phyloP scores from a whole-genome alignment of 345 rosid genomes.

The Iberis pinnata region DNA sequence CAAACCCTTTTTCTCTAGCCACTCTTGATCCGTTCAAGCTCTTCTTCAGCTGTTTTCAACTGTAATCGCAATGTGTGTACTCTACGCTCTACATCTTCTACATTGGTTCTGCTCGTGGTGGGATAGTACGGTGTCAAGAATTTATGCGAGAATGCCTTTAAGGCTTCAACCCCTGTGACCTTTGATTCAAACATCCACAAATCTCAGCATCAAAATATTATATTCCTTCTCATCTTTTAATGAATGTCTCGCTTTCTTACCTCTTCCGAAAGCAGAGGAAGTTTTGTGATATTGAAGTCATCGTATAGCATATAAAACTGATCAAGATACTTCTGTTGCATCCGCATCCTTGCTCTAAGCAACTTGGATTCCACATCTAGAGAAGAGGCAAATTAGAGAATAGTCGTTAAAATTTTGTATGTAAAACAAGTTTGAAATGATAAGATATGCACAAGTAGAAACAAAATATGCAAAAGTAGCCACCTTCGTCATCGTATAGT shows the following conservation, averaged over 20 bases:
- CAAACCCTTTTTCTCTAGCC: conserved; percentile 42
- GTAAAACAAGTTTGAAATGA: background rate
- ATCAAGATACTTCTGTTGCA: conserved; percentile 97
- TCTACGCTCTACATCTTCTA: conserved; percentile 55
- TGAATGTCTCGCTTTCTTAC: conserved; percentile 31
- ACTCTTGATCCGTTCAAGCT: conserved; percentile 53
- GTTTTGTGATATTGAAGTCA: conserved; percentile 92
- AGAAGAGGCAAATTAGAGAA: conserved; percentile 14
- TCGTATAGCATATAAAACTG: conserved; percentile 97
- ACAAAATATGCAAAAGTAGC: background rate
- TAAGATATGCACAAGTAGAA: background rate
- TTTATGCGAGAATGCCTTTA: conserved; percentile 58
- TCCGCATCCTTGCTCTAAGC: conserved; percentile 87
- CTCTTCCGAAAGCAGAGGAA: conserved; percentile 95
- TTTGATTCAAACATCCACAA: conserved; percentile 26
- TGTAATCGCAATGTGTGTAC: conserved; percentile 43
- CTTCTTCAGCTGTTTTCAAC: conserved; percentile 63
- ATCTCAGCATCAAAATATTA: no score
- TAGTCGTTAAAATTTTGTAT: background rate
- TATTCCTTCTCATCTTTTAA: conserved; percentile 3
- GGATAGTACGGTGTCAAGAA: conserved; percentile 64
- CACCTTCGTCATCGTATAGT: conserved; percentile 83
- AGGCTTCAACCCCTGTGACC: conserved; percentile 96
- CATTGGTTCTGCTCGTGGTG: conserved; percentile 30
- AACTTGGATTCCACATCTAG: conserved; percentile 82